These are phyloP conservation scores for Termitomyces heimii DNA, from an alignment of 768 basidiomycete genomes.

Conservation along the genomic window DNA sequence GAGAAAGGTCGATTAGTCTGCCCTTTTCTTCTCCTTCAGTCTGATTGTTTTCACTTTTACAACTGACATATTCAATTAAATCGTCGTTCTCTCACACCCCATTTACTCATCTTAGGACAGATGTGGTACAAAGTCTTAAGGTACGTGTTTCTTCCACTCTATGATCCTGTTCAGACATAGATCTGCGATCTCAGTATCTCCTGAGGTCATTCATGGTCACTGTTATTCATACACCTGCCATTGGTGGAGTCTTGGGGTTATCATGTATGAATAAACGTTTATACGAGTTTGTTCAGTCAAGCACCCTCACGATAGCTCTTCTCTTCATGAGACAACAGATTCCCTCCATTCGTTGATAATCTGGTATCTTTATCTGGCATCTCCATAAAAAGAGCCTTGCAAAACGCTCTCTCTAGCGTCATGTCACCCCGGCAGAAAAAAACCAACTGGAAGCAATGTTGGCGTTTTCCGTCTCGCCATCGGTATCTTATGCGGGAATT, in stretches of 20 bases:
- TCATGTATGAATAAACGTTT: slow-evolving; percentile 96
- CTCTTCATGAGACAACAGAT: slow-evolving; percentile 38
- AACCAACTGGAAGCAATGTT: slow-evolving; percentile 86
- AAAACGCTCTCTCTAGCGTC: slow-evolving; percentile 48
- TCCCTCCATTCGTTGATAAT: slow-evolving; percentile 93
- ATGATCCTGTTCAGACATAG: neutral
- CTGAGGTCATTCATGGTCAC: slow-evolving; percentile 84
- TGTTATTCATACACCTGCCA: slow-evolving; percentile 95
- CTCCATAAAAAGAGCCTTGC: slow-evolving; percentile 9
- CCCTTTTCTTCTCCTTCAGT: slow-evolving; percentile 18
- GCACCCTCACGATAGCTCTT: slow-evolving; percentile 6
- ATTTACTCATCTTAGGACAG: slow-evolving; percentile 33
- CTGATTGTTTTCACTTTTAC: slow-evolving; percentile 14
- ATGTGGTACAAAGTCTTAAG: slow-evolving; percentile 84
- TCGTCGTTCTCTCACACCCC: slow-evolving; percentile 9
- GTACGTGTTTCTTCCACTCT: slow-evolving; percentile 36
- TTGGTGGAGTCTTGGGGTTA: slow-evolving; percentile 98
- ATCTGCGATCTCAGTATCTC: slow-evolving; percentile 57
- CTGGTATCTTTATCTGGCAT: slow-evolving; percentile 43
- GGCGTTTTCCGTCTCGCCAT: slow-evolving; percentile 82
- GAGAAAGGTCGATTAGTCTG: slow-evolving; percentile 58
- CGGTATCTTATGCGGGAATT: slow-evolving; percentile 81
- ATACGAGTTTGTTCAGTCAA: slow-evolving; percentile 60
- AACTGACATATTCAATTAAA: slow-evolving; percentile 86
- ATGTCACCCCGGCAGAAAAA: slow-evolving; percentile 97